Evolutionary conservation across 345 rosid species (phyloP).

Genomic region (Noccaea bulbosa): DNA sequence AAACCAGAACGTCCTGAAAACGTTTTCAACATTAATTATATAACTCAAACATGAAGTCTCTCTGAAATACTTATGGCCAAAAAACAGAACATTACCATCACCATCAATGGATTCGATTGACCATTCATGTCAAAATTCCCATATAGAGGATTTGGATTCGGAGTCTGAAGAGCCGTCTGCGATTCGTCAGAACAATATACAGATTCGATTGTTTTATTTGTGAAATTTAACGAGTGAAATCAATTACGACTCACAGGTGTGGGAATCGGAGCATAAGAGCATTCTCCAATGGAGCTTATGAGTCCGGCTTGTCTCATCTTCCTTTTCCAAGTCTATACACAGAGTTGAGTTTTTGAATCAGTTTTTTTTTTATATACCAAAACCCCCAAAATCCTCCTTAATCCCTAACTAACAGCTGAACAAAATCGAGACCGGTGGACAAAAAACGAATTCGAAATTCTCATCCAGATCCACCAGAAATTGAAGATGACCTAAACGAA

Average conservation of each 20-base stretch:
- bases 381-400: neutral
- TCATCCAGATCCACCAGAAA: too few species aligned
- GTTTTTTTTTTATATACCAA: neutral
- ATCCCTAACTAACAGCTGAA: conserved; percentile 6
- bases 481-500: neutral
- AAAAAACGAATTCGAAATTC: neutral
- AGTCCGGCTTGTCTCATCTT: conserved; percentile 36
- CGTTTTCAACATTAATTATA: neutral
- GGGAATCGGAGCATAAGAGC: neutral
- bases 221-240: neutral
- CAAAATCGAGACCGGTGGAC: neutral
- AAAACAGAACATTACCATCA: conserved; percentile 18
- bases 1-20: conserved; percentile 2
- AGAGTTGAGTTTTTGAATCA: neutral
- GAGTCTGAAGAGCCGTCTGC: conserved; percentile 13
- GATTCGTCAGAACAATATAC: neutral
- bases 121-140: neutral
- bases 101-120: neutral
- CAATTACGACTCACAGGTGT: neutral
- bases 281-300: neutral
- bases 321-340: conserved; percentile 24
- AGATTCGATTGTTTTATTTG: neutral
- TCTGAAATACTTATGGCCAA: neutral
- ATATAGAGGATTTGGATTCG: neutral
- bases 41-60: neutral